Conservation (phyloP, 768 basidiomycete species). For the Piloderma croceum region DNA sequence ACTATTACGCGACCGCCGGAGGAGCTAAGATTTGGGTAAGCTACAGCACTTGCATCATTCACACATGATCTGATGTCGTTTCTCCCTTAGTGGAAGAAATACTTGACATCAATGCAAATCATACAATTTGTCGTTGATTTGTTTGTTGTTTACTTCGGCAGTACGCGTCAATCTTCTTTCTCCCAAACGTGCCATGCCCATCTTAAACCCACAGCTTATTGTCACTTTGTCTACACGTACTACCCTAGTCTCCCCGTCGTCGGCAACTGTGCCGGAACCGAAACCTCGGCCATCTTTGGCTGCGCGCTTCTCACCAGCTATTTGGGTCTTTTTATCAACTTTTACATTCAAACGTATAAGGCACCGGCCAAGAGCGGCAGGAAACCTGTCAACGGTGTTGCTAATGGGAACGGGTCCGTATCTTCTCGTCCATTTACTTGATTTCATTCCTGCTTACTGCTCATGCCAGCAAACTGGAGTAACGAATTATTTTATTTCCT, state of each 20-base stretch:
- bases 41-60: slow-evolving; percentile 3
- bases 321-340: slow-evolving; percentile 92
- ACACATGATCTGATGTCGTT: slow-evolving; percentile 8
- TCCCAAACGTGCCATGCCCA: slow-evolving; percentile 18
- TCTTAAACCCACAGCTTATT: slow-evolving; percentile 68
- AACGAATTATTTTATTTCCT: no score
- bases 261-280: slow-evolving; percentile 84
- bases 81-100: slow-evolving; percentile 87
- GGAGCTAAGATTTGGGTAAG: slow-evolving; percentile 94
- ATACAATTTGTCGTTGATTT: slow-evolving; percentile 93
- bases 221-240: slow-evolving; percentile 68
- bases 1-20: slow-evolving; percentile 97
- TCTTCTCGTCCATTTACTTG: neutral
- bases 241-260: slow-evolving; percentile 55
- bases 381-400: slow-evolving; percentile 40
- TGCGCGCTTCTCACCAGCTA: slow-evolving; percentile 86
- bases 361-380: slow-evolving; percentile 40
- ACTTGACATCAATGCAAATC: slow-evolving; percentile 95
- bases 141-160: slow-evolving; percentile 88
- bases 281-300: slow-evolving; percentile 83
- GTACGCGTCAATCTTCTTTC: slow-evolving; percentile 40
- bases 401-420: slow-evolving; percentile 26
- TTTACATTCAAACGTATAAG: slow-evolving; percentile 83
- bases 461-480: no score
- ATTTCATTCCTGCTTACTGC: no score